Evolutionary conservation across 768 basidiomycete genomes (phyloP), one percentile per base, ranked within the genome.

Genomic region (Coprinellus aureogranulatus): DNA sequence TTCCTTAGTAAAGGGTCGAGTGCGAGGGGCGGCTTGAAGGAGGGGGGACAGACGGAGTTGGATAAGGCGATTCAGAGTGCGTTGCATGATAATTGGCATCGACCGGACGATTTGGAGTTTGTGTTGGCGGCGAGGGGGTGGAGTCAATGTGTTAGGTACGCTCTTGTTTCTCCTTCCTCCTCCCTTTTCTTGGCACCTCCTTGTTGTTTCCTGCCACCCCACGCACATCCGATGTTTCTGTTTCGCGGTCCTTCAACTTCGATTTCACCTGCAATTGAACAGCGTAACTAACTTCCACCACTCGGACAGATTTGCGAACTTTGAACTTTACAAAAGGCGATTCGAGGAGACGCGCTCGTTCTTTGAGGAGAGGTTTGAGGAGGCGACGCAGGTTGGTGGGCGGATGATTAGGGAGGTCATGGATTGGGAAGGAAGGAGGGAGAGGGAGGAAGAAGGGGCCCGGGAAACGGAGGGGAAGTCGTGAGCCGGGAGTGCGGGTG

Each of bases 41-140:
- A 34, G 34, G 14, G 14, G 34, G 34, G 34, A 14, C 8, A 34
- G 14, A 34, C 8, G 6, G 34, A 34, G 34, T 14, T 34, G 34
- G 34, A 34, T 34, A 34, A 14, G 34, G 34, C 34, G 14, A 6
- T 34, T 6, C 6, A 14, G 34, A 34, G 34, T 34, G 90, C 88
- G 0, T 67, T 94, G 31, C 72, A 83, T 58, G 90, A 96, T 64
- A 82, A 82, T 3, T 84, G 89, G 66, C 90, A 95, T 66, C 79
- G 95, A 8, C 81, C 86, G 0, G 91, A 99, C 62, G 96, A 99
- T 70, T 77, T 94, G 20, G 96, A 98, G 72, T 99, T 98, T 65
- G 88, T 94, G 22, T 77, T 98, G 23, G 95, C 94, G 0, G 93
- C 94, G 0, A 77, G 94, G 28, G 94, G 94, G 2, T 99, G 96